Base-by-base conservation (phyloP, 352 stramenopile genomes). In the Globisporangium rhizosaccharum region DNA sequence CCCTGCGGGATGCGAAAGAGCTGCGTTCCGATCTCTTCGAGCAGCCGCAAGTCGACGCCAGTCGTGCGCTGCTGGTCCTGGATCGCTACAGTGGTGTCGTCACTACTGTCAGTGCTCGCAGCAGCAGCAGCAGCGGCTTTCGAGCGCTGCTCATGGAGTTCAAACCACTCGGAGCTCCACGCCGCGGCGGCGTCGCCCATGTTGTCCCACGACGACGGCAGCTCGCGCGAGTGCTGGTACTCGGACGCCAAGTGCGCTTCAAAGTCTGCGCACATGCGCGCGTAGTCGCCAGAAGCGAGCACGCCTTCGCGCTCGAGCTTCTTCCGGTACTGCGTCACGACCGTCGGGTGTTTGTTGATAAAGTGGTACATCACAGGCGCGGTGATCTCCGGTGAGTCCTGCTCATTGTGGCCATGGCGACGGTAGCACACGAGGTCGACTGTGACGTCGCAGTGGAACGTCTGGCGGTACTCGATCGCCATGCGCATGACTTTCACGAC, bases 371-470 rank as follows among this genome's bases (percentile, higher is more conserved):
- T 96, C 44, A 96, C 70, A 0, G 89, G 89, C 48, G 85, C 77
- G 30, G 90, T 97, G 58, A 97, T 89, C 56, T 90, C 73, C 9
- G 90, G 90, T 33, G 85, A 90, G 55, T 97, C 90, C 73, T 91
- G 73, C 74, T 99, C 97, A 68, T 99, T 99, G 82, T 99, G 97
- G 12, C 97, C 97, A 69, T 99, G 94, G 37, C 96, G 85, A 56
- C 97, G 94, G 72, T 99, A 99, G 71, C 97, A 99, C 23, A 99
- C 87, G 63, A 99, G 85, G 82, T 99, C 97, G 54, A 99, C 89
- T 48, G 98, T 98, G 49, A 98, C 96, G 82, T 99, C 97, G 26
- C 82, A 95, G 20, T 97, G 87, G 79, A 96, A 99, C 0, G 59
- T 85, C 65, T 96, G 82, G 8, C 89, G 82, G 60, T 86, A 97